Evolutionary conservation across 1,139 yeast genomes (phyloP).

Genomic region (Yamadazyma buinensis): DNA sequence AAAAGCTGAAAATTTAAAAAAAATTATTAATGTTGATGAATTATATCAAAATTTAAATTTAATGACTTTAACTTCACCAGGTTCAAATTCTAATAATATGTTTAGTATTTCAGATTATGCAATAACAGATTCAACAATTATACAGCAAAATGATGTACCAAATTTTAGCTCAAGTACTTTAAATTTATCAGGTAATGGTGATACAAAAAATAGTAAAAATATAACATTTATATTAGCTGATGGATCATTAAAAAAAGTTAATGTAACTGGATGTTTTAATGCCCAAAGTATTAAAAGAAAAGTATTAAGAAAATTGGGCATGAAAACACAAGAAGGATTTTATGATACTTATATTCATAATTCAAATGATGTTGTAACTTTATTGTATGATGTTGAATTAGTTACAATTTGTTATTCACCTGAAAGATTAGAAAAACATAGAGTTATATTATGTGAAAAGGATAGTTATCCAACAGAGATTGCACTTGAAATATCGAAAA

Average conservation of each 20-base stretch:
- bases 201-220: conserved; percentile 38
- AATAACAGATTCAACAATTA: conserved; percentile 14
- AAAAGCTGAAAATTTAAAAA: conserved; percentile 34
- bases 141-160: conserved; percentile 10
- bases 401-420: conserved; percentile 78
- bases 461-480: conserved; percentile 61
- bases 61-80: conserved; percentile 12
- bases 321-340: conserved; percentile 33
- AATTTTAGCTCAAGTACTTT: conserved; percentile 3
- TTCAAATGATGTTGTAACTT: conserved; percentile 28
- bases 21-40: conserved; percentile 29
- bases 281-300: conserved; percentile 76
- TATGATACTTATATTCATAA: conserved; percentile 45
- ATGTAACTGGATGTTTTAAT: conserved; percentile 76
- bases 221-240: conserved; percentile 70
- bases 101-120: conserved; percentile 10
- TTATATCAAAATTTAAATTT: conserved; percentile 23
- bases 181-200: conserved; percentile 6
- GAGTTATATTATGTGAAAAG: conserved; percentile 67
- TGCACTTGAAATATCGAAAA: conserved; percentile 61
- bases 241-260: conserved; percentile 71
- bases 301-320: conserved; percentile 59
- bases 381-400: conserved; percentile 73
- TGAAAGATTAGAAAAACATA: conserved; percentile 65
- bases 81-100: background rate